Evolutionary conservation across 768 basidiomycete genomes (phyloP), one percentile per base, ranked within the genome.

Genomic region (Phlebiopsis flavidoalba): DNA sequence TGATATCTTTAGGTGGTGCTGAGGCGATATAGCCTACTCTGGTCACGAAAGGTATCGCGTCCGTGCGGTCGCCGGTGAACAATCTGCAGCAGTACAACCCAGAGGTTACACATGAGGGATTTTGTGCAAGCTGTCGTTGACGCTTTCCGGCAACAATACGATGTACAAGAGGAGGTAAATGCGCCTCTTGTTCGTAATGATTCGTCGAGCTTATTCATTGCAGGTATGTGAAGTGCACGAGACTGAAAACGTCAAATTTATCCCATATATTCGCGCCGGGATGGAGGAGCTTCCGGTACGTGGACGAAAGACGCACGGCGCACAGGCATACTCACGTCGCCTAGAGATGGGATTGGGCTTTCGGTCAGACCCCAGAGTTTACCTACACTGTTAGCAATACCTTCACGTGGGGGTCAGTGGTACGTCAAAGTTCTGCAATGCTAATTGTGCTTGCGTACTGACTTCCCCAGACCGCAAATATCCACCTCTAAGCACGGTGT

Each of bases 291-390:
- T 99, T 55, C 80, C 77, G 66, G 93, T 89, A 63, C 36, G 83
- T 45, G 10, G n/a, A 21, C 40, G 26, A 40, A 24, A 26, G 40
- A 7, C 24, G 5, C 11, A 8, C 6, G 14, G 14, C 17, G 19
- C 46, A 56, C 37, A 37, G 15, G 33, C 43, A 31, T n/a, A 24
- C 57, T 21, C 1, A 35, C 43, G 8, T 7, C 50, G 54, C 40
- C 12, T 66, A 95, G 95, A 87, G 81, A 36, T 98, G 97, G 97
- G 82, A 92, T 21, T 98, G 95, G 94, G 77, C 82, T 14, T 97
- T 86, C 67, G 96, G 95, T 0, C 91, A 95, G 69, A 96, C 95
- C 0, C 95, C 95, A 46, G 91, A 96, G 69, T 98, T 99, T 70
- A 88, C 85, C 7, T 90, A 92, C 67, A 77, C 76, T 2, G 46